A percentile compares a stretch with the other conserved stretches of the same genome.
phyloP scores from a whole-genome alignment of 2,329 filamentous ascomycete genomes.

The Trichoderma semiorbis region DNA sequence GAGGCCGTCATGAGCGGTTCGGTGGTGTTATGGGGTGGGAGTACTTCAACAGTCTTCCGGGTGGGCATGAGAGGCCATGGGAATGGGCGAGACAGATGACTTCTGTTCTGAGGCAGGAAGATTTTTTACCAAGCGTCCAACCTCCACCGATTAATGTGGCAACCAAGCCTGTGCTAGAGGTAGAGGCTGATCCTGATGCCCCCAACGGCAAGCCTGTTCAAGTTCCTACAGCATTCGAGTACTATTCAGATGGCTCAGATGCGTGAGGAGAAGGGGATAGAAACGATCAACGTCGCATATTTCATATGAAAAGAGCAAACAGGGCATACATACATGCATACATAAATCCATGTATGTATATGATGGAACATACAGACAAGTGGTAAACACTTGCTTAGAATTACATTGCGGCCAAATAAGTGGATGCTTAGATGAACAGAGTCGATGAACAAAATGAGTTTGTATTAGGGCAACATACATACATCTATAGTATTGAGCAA shows the following conservation, averaged over 20 bases:
- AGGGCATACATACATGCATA: neutral
- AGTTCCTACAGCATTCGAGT: conserved; percentile 33
- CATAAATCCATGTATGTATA: neutral
- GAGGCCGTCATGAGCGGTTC: conserved; percentile 60
- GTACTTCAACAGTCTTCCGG: conserved; percentile 79
- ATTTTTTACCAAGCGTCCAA: conserved; percentile 18
- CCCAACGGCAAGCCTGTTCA: conserved; percentile 27
- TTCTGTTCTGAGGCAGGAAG: conserved; percentile 34
- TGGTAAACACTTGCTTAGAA: neutral
- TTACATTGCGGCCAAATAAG: neutral
- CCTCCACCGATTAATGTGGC: neutral
- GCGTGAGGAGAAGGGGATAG: neutral
- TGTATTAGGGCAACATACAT: conserved; percentile 16
- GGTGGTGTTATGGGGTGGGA: conserved; percentile 95
- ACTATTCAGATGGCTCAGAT: conserved; percentile 31
- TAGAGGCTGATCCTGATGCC: conserved; percentile 28
- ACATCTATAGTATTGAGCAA: conserved; percentile 19
- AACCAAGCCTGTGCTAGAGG: conserved; percentile 10
- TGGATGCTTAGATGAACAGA: neutral
- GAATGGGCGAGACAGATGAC: conserved; percentile 74
- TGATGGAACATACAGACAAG: neutral
- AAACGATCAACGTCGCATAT: neutral
- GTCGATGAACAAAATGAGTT: neutral
- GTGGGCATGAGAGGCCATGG: conserved; percentile 62
- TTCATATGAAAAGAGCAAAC: neutral